Base-by-base conservation (phyloP, 116 monocot genomes). In the Iris pallida region DNA sequence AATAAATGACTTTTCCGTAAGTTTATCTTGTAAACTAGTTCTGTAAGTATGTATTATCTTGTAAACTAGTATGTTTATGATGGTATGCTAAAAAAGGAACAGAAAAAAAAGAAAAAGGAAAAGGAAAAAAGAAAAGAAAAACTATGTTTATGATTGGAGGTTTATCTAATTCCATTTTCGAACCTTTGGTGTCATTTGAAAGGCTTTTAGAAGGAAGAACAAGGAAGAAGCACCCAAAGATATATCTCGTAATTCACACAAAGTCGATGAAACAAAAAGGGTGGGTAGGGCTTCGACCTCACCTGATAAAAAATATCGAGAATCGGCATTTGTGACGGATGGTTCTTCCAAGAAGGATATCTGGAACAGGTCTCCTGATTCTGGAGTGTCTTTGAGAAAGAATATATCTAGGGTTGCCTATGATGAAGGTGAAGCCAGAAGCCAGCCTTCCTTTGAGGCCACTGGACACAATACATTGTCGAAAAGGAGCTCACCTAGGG, bases 181-280 rank as follows among this genome's bases (percentile, higher is more conserved):
- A 58, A 55, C 18, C 51, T 52, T 64, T 9, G 46, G 16, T 52
- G 56, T 62, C 14, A 16, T 68, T 42, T 42, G 61, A 20, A 65
- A 89, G 89, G 77, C 62, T 43, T 51, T 73, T 49, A 97, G 76
- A 68, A 89, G 85, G 79, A 96, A 89, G 73, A 80, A 71, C 75
- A 87, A 79, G 71, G 92, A 92, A 53, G 85, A 87, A 48, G 20
- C 75, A 63, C 55, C 42, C 18, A 84, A 69, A 82, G 80, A 89
- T 71, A 58, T 74, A 11, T 75, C 78, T 63, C 82, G 73, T 16
- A 82, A 68, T 68, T 77, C 75, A 5, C 71, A 72, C 5, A 82
- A 76, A 9, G 57, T 61, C 59, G 80, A 78, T 78, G 88, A 84
- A 57, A 59, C 46, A 53, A 82, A 71, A 55, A 89, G 68, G 68